Evolutionary conservation across 495 filamentous ascomycete species (phyloP), one percentile per base, ranked within the genome.

Genomic region (Penicillium turbatum): DNA sequence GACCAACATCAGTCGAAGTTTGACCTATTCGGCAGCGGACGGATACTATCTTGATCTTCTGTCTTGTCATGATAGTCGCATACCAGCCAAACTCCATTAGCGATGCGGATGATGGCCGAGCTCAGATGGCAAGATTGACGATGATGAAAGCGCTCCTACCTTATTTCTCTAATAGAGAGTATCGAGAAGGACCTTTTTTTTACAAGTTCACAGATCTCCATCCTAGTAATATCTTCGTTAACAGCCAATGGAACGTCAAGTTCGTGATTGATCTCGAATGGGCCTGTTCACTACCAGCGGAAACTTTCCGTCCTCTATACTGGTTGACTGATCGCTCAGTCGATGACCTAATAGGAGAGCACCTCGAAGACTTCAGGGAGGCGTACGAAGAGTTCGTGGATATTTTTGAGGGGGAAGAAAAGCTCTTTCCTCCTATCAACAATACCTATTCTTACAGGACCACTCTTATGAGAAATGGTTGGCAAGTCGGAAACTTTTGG

Each of bases 221-320:
- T 24, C 19, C 38, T 1, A 41, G 38, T 41, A 41, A 41, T 26
- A 68, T 68, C 16, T 56, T 65, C 19, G 59, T 63, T 11, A 51
- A 67, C 32, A 51, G 42, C 12, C 7, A 64, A 5, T 64, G 59
- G 59, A 56, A 64, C 19, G 65, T 65, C 32, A 62, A 37, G 2
- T 65, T 42, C 37, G 36, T 72, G 8, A 53, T 70, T 24, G 63
- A 72, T 48, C 48, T 64, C n/a, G 65, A 72, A 58, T 72, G 55
- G 63, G 61, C 60, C 13, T 72, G 60, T 43, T 61, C 61, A 26
- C 32, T 46, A 6, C 66, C 65, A 10, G 45, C 63, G 8, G 60
- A 69, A 54, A 61, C 67, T 53, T 32, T 63, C 31, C 19, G 43
- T 15, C 57, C 63, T 52, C 65, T 61, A 6, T 59, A 68, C 42